Conservation (phyloP, 331 rosid genomes). For the Quercus lobata region DNA sequence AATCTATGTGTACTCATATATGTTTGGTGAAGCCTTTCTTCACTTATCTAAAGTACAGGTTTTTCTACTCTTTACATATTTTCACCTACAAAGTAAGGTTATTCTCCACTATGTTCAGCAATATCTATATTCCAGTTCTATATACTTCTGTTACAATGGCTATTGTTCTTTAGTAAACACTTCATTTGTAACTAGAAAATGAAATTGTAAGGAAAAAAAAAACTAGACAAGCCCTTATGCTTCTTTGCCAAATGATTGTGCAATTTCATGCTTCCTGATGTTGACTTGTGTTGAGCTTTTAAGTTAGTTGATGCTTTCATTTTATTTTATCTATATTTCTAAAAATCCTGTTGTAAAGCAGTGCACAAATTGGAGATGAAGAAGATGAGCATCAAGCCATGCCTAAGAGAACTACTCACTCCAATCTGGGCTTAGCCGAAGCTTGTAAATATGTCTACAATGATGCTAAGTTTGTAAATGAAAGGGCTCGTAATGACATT, state of each 20-base stretch:
- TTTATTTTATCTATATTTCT: constrained; percentile 3
- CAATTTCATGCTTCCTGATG: constrained; percentile 8
- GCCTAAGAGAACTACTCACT: constrained; percentile 13
- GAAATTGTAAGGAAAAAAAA: constrained; percentile 1
- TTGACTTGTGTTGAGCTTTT: neutral
- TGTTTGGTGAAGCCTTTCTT: neutral
- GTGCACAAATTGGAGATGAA: constrained; percentile 44
- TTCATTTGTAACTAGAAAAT: constrained; percentile 14
- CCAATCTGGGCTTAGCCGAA: constrained; percentile 56
- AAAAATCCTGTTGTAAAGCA: constrained; percentile 25
- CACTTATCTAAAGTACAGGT: neutral
- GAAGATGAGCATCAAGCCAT: constrained; percentile 28
- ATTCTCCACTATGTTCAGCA: neutral
- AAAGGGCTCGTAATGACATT: constrained; percentile 70
- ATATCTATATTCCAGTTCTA: neutral
- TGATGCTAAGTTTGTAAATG: constrained; percentile 81
- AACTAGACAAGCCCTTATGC: constrained; percentile 4
- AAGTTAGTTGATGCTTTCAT: neutral
- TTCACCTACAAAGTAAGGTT: neutral
- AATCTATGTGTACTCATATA: neutral
- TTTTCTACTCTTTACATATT: neutral
- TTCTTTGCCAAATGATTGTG: neutral
- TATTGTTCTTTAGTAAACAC: neutral
- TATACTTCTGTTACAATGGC: neutral
- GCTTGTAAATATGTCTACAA: constrained; percentile 73